Conservation (phyloP, 495 filamentous ascomycete genomes). For the Parachaetomium inaequale region DNA sequence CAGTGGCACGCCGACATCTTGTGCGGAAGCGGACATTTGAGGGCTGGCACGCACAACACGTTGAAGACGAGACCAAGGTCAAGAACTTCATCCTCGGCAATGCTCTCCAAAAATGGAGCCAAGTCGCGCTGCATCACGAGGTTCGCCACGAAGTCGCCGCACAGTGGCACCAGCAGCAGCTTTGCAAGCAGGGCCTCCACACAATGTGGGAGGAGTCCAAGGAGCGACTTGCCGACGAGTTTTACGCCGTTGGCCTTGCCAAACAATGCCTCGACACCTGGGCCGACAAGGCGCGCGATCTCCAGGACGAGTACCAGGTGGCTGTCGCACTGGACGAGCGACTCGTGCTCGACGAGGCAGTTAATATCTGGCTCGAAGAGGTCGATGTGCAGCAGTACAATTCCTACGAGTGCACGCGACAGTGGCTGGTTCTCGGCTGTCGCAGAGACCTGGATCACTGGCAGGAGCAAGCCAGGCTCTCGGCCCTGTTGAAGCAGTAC, state of each 20-base stretch:
- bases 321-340: conserved; percentile 28
- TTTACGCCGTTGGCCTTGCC: neutral
- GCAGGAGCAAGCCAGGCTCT: conserved; percentile 30
- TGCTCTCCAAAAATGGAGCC: conserved; percentile 29
- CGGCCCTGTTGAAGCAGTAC: conserved; percentile 21
- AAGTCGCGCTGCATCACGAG: conserved; percentile 28
- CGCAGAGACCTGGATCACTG: conserved; percentile 20
- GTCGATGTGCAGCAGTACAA: conserved; percentile 22
- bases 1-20: conserved; percentile 63
- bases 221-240: conserved; percentile 26
- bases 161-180: conserved; percentile 17
- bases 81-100: conserved; percentile 59
- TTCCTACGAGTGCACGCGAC: conserved; percentile 19
- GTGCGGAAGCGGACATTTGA: conserved; percentile 69
- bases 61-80: conserved; percentile 69
- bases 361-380: conserved; percentile 34
- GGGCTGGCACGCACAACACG: conserved; percentile 71
- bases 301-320: conserved; percentile 19
- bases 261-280: conserved; percentile 18
- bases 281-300: conserved; percentile 18
- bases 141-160: conserved; percentile 27
- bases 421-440: conserved; percentile 16
- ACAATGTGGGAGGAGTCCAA: conserved; percentile 25
- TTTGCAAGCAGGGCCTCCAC: conserved; percentile 15
- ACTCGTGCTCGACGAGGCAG: conserved; percentile 29